phyloP scores from a whole-genome alignment of 2,329 filamentous ascomycete genomes.

The Amphichorda felina region DNA sequence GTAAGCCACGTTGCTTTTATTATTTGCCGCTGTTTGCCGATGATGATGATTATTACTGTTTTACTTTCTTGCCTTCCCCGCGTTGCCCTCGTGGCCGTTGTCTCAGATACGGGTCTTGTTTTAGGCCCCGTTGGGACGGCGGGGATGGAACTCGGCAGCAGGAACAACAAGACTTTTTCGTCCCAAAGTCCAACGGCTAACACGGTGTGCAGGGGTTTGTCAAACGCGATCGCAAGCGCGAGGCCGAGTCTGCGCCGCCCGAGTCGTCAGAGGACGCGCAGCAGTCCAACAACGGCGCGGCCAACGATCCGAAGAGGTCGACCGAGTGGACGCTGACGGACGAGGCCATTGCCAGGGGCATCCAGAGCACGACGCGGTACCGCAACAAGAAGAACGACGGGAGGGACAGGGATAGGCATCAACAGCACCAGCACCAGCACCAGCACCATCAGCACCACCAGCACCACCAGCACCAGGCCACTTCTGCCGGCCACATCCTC shows the following conservation, averaged over 20 bases:
- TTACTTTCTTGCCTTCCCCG: background rate
- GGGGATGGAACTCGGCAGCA: background rate
- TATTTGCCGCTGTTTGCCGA: background rate
- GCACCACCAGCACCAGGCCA: background rate
- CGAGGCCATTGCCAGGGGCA: slow-evolving; percentile 56
- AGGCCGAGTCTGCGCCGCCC: background rate
- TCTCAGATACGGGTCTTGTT: too few relatives aligned
- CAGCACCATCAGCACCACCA: background rate
- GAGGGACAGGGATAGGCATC: background rate
- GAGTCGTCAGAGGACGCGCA: background rate
- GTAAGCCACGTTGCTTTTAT: slow-evolving; percentile 20
- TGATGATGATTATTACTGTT: too few relatives aligned
- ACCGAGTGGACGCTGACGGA: slow-evolving; percentile 68
- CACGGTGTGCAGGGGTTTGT: slow-evolving; percentile 21
- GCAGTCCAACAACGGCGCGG: slow-evolving; percentile 6
- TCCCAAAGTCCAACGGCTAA: too few relatives aligned
- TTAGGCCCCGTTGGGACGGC: background rate
- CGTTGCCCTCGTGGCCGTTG: too few relatives aligned
- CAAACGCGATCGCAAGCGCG: slow-evolving; percentile 21
- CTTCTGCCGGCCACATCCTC: background rate
- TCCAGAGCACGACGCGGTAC: slow-evolving; percentile 78
- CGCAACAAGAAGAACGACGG: slow-evolving; percentile 29
- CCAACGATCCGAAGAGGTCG: slow-evolving; percentile 44
- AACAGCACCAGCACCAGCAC: background rate
- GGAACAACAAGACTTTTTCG: too few relatives aligned